A percentile compares a stretch with the other conserved stretches of the same genome.
phyloP scores from a whole-genome alignment of 306 rosid species.

The Casuarina glauca region DNA sequence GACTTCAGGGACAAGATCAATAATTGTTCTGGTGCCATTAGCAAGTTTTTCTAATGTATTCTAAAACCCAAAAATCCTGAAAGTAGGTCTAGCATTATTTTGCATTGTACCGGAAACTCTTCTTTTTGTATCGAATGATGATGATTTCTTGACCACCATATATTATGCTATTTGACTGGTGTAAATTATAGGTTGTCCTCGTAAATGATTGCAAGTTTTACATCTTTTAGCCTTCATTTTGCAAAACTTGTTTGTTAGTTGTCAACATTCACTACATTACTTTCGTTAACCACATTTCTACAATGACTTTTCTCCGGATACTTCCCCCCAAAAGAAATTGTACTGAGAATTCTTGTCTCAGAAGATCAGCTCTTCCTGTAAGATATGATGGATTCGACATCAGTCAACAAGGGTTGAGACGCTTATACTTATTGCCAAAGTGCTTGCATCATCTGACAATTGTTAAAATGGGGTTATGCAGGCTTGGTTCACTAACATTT shows the following conservation, averaged over 20 bases:
- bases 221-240: no score
- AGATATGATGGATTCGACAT: background rate
- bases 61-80: no score
- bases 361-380: background rate
- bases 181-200: no score
- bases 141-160: no score
- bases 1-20: background rate
- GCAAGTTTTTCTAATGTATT: background rate
- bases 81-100: no score
- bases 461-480: conserved; percentile 43
- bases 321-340: background rate
- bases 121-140: no score
- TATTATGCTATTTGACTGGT: no score
- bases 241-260: no score
- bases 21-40: background rate
- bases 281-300: background rate
- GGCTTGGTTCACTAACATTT: conserved; percentile 95
- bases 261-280: background rate
- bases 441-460: conserved; percentile 15
- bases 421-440: background rate
- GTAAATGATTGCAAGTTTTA: no score
- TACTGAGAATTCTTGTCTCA: background rate
- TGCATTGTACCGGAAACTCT: no score
- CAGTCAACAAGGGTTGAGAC: background rate
- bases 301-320: no score